Conservation (phyloP, 768 basidiomycete genomes). For the Suillus clintonianus region DNA sequence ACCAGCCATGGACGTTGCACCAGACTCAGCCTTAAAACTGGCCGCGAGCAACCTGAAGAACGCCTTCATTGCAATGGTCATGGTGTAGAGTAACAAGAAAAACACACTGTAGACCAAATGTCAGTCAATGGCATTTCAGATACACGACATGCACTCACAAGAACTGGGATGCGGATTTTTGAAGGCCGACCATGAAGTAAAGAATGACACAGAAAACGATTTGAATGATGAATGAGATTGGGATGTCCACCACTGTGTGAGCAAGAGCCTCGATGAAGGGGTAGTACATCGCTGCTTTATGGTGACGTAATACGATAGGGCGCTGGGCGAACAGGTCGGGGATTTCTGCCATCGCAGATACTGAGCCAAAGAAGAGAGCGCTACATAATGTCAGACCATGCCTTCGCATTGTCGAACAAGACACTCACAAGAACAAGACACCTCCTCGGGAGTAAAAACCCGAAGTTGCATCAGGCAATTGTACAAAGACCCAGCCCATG, state of each 20-base stretch:
- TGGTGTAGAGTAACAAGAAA: slow-evolving; percentile 51
- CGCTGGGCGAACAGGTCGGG: slow-evolving; percentile 47
- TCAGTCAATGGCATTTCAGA: slow-evolving; percentile 42
- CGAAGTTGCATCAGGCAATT: slow-evolving; percentile 34
- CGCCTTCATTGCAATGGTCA: slow-evolving; percentile 66
- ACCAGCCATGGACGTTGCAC: slow-evolving; percentile 41
- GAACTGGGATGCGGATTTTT: slow-evolving; percentile 19
- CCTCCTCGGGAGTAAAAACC: slow-evolving; percentile 62
- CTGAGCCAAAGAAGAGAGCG: slow-evolving; percentile 50
- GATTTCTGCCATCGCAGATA: slow-evolving; percentile 56
- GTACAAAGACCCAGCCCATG: slow-evolving; percentile 43
- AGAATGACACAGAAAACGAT: slow-evolving; percentile 10
- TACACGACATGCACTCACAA: slow-evolving; percentile 16
- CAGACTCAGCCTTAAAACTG: slow-evolving; percentile 50
- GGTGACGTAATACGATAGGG: slow-evolving; percentile 43
- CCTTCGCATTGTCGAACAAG: slow-evolving; percentile 13
- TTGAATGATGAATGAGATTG: slow-evolving; percentile 33
- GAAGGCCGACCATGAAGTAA: slow-evolving; percentile 23
- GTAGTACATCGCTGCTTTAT: slow-evolving; percentile 48
- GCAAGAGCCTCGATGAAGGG: slow-evolving; percentile 49
- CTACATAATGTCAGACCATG: slow-evolving; percentile 46
- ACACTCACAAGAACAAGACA: slow-evolving; percentile 69
- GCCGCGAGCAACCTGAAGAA: slow-evolving; percentile 73
- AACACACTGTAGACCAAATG: slow-evolving; percentile 50
- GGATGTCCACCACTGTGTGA: slow-evolving; percentile 46